A percentile compares a stretch with the other conserved stretches of the same genome.
phyloP scores from a whole-genome alignment of 768 basidiomycete species.

The Suillus subalutaceus region DNA sequence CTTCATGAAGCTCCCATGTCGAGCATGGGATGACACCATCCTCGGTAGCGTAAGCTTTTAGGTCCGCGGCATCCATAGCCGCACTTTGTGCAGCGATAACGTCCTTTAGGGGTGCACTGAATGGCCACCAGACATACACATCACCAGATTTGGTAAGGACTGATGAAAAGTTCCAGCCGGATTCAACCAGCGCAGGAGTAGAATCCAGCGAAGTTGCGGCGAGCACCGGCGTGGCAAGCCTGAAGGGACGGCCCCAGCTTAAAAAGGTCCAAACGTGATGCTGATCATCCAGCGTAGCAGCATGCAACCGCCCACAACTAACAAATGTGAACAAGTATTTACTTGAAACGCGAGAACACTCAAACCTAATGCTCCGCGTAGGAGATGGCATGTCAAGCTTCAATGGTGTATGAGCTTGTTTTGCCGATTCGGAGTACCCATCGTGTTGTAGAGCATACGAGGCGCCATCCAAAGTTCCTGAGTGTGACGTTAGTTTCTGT shows the following conservation, averaged over 20 bases:
- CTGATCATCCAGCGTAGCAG: constrained; percentile 61
- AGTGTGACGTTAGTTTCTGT: constrained; percentile 10
- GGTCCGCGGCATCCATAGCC: constrained; percentile 46
- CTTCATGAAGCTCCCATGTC: constrained; percentile 55
- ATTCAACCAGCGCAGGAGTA: constrained; percentile 64
- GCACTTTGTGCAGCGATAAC: constrained; percentile 41
- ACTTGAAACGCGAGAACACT: constrained; percentile 11
- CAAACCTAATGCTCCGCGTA: constrained; percentile 68
- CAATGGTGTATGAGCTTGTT: constrained; percentile 54
- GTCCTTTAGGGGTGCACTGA: constrained; percentile 44
- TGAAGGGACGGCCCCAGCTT: constrained; percentile 80
- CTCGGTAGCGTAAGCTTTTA: constrained; percentile 34
- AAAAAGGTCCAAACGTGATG: constrained; percentile 73
- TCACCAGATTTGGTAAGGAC: constrained; percentile 72
- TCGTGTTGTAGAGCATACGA: constrained; percentile 44
- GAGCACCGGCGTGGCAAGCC: constrained; percentile 44
- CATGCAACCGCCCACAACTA: constrained; percentile 81
- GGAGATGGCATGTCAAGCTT: constrained; percentile 59
- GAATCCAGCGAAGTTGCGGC: constrained; percentile 48
- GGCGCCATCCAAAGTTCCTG: constrained; percentile 65
- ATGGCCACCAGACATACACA: constrained; percentile 79
- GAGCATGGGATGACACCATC: constrained; percentile 59
- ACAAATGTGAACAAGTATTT: constrained; percentile 1
- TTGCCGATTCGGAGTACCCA: constrained; percentile 59
- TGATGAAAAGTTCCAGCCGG: constrained; percentile 82